Evolutionary conservation across 2,329 filamentous ascomycete species (phyloP).

Genomic region (Rutstroemia sydowiana): DNA sequence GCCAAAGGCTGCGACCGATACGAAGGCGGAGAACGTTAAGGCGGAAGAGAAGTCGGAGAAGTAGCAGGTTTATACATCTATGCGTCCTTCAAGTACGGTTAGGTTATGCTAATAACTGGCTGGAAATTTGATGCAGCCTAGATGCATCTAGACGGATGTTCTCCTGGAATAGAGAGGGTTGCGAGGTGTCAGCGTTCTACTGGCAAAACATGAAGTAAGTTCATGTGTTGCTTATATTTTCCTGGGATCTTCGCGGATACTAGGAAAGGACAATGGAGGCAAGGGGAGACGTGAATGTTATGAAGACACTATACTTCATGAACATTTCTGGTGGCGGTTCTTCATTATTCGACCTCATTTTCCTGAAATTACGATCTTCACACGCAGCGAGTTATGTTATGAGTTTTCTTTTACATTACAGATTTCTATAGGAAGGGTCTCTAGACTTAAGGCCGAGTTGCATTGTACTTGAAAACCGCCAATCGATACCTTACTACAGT

Average conservation of each 20-base stretch:
- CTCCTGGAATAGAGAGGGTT: slow-evolving; percentile 18
- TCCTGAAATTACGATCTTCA: slow-evolving; percentile 25
- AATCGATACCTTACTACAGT: slow-evolving; percentile 22
- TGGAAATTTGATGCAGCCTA: slow-evolving; percentile 7
- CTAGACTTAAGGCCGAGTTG: slow-evolving; percentile 24
- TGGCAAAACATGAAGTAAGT: slow-evolving; percentile 12
- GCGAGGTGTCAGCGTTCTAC: slow-evolving; percentile 17
- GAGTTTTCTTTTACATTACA: slow-evolving; percentile 26
- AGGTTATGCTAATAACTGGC: slow-evolving; percentile 9
- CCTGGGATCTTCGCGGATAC: slow-evolving; percentile 7
- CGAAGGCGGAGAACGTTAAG: not conserved
- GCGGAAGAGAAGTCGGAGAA: slow-evolving; percentile 3
- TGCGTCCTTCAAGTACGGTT: slow-evolving; percentile 1
- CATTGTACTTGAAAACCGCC: slow-evolving; percentile 22
- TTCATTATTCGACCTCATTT: slow-evolving; percentile 19
- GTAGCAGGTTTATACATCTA: not conserved
- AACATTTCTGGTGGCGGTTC: slow-evolving; percentile 14
- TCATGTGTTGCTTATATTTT: slow-evolving; percentile 16
- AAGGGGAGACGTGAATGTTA: slow-evolving; percentile 4
- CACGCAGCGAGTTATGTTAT: slow-evolving; percentile 25
- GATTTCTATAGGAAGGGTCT: slow-evolving; percentile 20
- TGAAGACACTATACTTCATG: slow-evolving; percentile 13
- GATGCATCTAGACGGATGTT: slow-evolving; percentile 20
- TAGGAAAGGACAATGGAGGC: slow-evolving; percentile 6
- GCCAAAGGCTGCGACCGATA: slow-evolving; percentile 8